Percentiles rank a stretch among this genome's conserved stretches.
phyloP scores from a whole-genome alignment of 345 rosid genomes.

The Eutrema yunnanense region DNA sequence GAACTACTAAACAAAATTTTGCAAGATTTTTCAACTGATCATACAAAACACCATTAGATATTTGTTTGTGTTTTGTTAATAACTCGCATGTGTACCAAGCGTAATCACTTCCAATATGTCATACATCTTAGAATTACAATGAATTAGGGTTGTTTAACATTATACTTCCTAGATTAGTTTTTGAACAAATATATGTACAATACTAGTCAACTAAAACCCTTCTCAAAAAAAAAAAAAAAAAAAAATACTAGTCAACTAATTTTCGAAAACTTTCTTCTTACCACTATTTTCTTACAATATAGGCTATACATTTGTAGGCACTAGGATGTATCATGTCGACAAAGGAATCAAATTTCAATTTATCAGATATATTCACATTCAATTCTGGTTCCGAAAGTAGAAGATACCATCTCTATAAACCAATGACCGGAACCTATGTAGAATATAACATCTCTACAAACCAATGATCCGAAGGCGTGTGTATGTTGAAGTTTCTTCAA shows the following conservation, averaged over 20 bases:
- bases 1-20: not conserved
- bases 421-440: not conserved
- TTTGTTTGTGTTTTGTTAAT: not conserved
- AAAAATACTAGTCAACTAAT: not conserved
- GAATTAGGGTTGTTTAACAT: not conserved
- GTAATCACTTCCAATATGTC: not conserved
- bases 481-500: conserved; percentile 9
- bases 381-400: not conserved
- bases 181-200: not conserved
- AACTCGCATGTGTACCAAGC: not conserved
- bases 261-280: not conserved
- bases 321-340: not conserved
- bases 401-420: not conserved
- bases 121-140: not conserved
- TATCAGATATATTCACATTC: not conserved
- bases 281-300: not conserved
- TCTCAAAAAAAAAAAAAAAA: too few relatives aligned
- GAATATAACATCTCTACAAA: not conserved
- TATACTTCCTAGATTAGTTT: not conserved
- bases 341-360: not conserved
- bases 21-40: not conserved
- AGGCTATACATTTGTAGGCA: not conserved
- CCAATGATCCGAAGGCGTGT: not conserved
- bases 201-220: not conserved
- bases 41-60: not conserved